Conservation (phyloP, 2,329 filamentous ascomycete genomes). For the Arthroderma sp. region DNA sequence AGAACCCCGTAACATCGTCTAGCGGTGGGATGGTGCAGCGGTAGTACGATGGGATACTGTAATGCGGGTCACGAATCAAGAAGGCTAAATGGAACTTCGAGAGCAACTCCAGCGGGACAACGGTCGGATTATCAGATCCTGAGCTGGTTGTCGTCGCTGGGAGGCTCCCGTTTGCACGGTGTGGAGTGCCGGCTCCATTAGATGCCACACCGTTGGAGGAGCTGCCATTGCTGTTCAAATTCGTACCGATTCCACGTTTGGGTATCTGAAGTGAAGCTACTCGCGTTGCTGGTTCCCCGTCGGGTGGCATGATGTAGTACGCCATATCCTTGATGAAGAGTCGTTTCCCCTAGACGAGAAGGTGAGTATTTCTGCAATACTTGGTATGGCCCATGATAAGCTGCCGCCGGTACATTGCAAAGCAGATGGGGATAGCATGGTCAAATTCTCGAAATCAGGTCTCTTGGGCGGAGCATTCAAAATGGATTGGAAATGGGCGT, state of each 20-base stretch:
- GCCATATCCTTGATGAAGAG: conserved; percentile 98
- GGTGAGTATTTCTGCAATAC: conserved; percentile 30
- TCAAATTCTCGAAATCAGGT: background rate
- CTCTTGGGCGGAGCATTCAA: background rate
- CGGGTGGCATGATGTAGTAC: conserved; percentile 74
- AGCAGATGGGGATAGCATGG: conserved; percentile 5
- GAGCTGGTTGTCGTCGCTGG: conserved; percentile 30
- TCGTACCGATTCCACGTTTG: conserved; percentile 49
- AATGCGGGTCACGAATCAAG: conserved; percentile 88
- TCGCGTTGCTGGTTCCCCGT: conserved; percentile 54
- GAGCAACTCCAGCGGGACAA: conserved; percentile 62
- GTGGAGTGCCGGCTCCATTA: conserved; percentile 26
- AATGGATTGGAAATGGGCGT: background rate
- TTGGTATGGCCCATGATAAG: background rate
- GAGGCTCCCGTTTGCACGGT: conserved; percentile 43
- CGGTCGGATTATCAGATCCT: conserved; percentile 69
- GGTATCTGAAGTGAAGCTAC: conserved; percentile 60
- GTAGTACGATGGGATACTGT: conserved; percentile 85
- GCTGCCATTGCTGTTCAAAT: conserved; percentile 20
- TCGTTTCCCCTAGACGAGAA: conserved; percentile 58
- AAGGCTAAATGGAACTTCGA: conserved; percentile 87
- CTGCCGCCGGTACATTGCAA: background rate
- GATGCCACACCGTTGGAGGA: conserved; percentile 18
- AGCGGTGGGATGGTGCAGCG: conserved; percentile 86
- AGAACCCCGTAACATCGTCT: conserved; percentile 68